Percentiles rank a stretch among this genome's conserved stretches.
Conservation (phyloP, 2,329 filamentous ascomycete species). For the Penicillium sp. region DNA sequence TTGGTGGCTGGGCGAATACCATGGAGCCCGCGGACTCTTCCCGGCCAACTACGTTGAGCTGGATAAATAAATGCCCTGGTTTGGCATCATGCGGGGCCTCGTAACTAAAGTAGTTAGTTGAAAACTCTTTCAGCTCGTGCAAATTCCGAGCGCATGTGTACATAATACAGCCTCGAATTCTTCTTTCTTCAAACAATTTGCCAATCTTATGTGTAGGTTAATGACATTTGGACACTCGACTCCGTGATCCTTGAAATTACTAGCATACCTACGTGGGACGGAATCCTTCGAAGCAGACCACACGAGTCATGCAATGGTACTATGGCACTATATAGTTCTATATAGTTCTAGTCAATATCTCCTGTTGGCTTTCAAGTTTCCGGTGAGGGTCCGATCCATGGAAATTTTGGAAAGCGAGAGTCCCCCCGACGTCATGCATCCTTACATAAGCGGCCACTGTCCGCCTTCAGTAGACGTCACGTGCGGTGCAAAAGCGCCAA, state of each 20-base stretch:
- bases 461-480: constrained; percentile 14
- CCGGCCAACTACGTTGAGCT: constrained; percentile 54
- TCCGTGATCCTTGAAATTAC: too few relatives aligned
- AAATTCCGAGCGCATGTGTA: not conserved
- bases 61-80: constrained; percentile 27
- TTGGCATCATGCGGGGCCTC: not conserved
- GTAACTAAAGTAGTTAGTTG: constrained; percentile 1
- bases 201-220: not conserved
- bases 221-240: not conserved
- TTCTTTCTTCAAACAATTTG: not conserved
- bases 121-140: not conserved
- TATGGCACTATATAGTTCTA: too few relatives aligned
- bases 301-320: too few relatives aligned
- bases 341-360: too few relatives aligned
- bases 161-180: not conserved
- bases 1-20: constrained; percentile 93
- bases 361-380: not conserved
- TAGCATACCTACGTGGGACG: not conserved
- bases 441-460: constrained; percentile 10
- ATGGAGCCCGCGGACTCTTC: constrained; percentile 81
- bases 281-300: too few relatives aligned
- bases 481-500: constrained; percentile 23
- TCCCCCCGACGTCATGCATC: constrained; percentile 18
- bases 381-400: not conserved
- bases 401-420: not conserved